These are phyloP conservation scores for Ochromonas danica DNA, from an alignment of 108 stramenopile species.

Conservation along the genomic window DNA sequence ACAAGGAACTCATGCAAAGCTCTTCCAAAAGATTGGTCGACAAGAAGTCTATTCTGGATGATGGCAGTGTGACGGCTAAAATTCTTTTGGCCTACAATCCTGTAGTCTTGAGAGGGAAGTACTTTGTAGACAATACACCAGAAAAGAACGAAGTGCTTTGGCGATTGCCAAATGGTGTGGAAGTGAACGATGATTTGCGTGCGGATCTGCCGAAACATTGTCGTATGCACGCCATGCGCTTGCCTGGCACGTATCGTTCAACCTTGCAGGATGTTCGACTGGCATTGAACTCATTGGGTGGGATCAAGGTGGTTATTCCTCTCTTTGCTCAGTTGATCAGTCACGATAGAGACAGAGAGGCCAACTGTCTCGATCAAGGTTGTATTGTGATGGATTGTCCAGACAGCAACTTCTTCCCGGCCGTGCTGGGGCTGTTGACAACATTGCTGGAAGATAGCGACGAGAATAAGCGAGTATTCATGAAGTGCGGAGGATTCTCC, in stretches of 20 bases:
- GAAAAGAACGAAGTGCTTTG: slow-evolving; percentile 46
- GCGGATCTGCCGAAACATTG: not conserved
- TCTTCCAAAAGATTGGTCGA: slow-evolving; percentile 21
- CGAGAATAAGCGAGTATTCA: not conserved
- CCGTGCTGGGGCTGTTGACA: not conserved
- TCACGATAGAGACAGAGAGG: too few relatives aligned
- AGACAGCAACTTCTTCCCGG: slow-evolving; percentile 9
- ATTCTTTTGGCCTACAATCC: slow-evolving; percentile 53
- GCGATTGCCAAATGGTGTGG: not conserved
- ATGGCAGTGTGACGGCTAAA: slow-evolving; percentile 30
- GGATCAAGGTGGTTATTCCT: slow-evolving; percentile 45
- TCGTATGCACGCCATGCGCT: slow-evolving; percentile 45
- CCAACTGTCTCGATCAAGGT: too few relatives aligned
- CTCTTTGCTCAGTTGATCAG: slow-evolving; percentile 51
- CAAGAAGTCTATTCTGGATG: not conserved
- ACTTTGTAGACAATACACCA: slow-evolving; percentile 53
- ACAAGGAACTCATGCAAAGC: slow-evolving; percentile 28
- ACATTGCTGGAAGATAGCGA: not conserved
- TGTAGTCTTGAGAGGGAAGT: slow-evolving; percentile 48
- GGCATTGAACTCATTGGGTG: slow-evolving; percentile 45
- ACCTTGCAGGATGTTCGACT: slow-evolving; percentile 42
- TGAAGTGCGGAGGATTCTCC: not conserved
- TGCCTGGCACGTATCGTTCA: slow-evolving; percentile 45
- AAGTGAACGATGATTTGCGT: not conserved
- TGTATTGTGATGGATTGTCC: too few relatives aligned